Base-by-base conservation (phyloP, 257 asterid species). In the Lycium ferocissimum region DNA sequence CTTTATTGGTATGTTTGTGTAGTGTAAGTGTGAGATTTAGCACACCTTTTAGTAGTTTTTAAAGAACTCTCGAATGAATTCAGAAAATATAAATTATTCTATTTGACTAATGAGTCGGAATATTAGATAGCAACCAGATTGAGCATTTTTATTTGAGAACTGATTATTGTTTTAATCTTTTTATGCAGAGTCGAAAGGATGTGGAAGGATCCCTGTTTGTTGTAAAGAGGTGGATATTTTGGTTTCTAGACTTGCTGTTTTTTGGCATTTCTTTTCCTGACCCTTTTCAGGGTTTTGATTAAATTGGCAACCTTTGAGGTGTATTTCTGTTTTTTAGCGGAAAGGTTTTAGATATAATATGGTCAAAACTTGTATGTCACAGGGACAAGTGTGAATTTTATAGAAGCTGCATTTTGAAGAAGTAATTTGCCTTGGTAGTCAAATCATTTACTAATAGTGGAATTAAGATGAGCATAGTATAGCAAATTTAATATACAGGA, bases 131-230 rank as follows among this genome's bases (percentile, higher is more conserved):
- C 2, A 56, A 56, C 17, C 14, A 56, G 61, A 12, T 56, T 14
- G 61, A 56, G 18, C 5, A 33, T 66, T 13, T 58, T 3, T 5
- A 18, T 81, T n/a, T 4, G 10, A 58, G 65, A 17, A 58, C 65
- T 58, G 22, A 58, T 58, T 26, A 5, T 70, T 70, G 78, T 38
- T 70, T 37, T 38, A 9, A 10, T 53, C 43, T 82, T 84, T 69
- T 70, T 76, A 81, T 85, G 85, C 90, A 95, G 99, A 93, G 97
- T 87, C 95, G 99, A 66, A 96, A 94, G 89, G 97, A 94, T 88
- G 99, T 96, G 18, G 94, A 96, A 89, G 99, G 99, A 76, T 91
- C 99, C 12, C 92, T 96, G 38, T 96, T 96, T 89, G 98, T 94
- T 58, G 98, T 96, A 79, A 94, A 92, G 87, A 96, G 99, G 99